Conservation (phyloP, 805 yeast species). For the Candida ulmi region DNA sequence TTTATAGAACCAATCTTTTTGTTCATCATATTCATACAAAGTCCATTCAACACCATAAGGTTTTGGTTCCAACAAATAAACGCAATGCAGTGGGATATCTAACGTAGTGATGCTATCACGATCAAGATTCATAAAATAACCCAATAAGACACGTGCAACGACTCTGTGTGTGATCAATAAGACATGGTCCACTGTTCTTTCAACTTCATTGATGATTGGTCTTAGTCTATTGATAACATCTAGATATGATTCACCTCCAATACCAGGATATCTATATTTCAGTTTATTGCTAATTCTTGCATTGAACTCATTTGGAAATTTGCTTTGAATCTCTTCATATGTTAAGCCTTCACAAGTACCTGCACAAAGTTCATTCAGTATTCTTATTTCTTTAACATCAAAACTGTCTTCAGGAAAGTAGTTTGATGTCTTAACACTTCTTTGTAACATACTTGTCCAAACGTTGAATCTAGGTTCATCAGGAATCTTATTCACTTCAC, state of each 20-base stretch:
- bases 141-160: slow-evolving; percentile 79
- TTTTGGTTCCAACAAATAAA: slow-evolving; percentile 84
- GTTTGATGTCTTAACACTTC: slow-evolving; percentile 76
- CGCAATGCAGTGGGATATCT: slow-evolving; percentile 89
- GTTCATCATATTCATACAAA: slow-evolving; percentile 80
- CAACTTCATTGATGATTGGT: slow-evolving; percentile 89
- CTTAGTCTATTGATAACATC: slow-evolving; percentile 89
- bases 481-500: slow-evolving; percentile 33
- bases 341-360: slow-evolving; percentile 93
- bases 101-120: slow-evolving; percentile 79
- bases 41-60: slow-evolving; percentile 96
- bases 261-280: slow-evolving; percentile 90
- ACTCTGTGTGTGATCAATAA: slow-evolving; percentile 85
- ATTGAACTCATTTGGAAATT: slow-evolving; percentile 72
- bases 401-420: slow-evolving; percentile 68
- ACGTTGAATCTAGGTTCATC: slow-evolving; percentile 78
- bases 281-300: slow-evolving; percentile 74
- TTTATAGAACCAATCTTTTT: slow-evolving; percentile 68
- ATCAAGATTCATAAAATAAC: slow-evolving; percentile 81
- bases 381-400: slow-evolving; percentile 81
- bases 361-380: slow-evolving; percentile 91
- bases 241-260: slow-evolving; percentile 92
- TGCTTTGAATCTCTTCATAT: slow-evolving; percentile 72
- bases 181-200: slow-evolving; percentile 83
- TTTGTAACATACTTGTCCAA: slow-evolving; percentile 83